Percentiles rank a stretch among this genome's conserved stretches.
Conservation (phyloP, 805 yeast species). For the Candida railenensis region DNA sequence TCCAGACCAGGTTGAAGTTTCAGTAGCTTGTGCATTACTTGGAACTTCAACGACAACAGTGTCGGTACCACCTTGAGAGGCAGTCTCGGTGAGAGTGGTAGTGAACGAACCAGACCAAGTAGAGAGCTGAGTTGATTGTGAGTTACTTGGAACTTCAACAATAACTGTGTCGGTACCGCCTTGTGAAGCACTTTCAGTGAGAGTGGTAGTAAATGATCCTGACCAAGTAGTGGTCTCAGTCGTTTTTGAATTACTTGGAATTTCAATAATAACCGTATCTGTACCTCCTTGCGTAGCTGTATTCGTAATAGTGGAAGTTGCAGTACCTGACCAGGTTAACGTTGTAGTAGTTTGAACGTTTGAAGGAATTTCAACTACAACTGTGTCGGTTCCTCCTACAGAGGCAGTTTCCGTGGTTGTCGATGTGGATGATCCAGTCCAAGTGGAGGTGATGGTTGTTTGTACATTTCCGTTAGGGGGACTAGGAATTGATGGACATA, state of each 20-base stretch:
- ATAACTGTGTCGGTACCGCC: constrained; percentile 10
- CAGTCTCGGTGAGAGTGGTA: constrained; percentile 8
- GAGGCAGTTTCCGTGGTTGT: constrained; percentile 7
- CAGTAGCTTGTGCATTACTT: constrained; percentile 4
- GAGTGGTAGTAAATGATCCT: constrained; percentile 8
- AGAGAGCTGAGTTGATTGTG: constrained; percentile 2
- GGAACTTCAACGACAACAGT: constrained; percentile 12
- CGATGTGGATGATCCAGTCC: constrained; percentile 10
- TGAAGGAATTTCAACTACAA: constrained; percentile 12
- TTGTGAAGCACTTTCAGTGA: constrained; percentile 7
- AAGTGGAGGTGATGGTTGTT: neutral
- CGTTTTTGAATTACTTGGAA: constrained; percentile 5
- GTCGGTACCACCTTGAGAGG: constrained; percentile 7
- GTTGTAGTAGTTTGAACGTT: neutral
- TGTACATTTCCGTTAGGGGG: neutral
- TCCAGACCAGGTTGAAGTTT: constrained; percentile 14
- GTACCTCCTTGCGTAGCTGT: constrained; percentile 5
- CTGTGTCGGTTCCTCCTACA: constrained; percentile 11
- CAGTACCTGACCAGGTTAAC: constrained; percentile 10
- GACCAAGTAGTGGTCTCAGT: constrained; percentile 7
- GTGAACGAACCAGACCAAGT: constrained; percentile 8
- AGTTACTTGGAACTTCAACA: constrained; percentile 10
- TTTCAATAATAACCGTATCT: constrained; percentile 9
- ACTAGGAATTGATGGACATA: neutral
- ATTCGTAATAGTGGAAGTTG: constrained; percentile 7